phyloP scores from a whole-genome alignment of 2,329 filamentous ascomycete genomes.

The Lanzia echinophila region DNA sequence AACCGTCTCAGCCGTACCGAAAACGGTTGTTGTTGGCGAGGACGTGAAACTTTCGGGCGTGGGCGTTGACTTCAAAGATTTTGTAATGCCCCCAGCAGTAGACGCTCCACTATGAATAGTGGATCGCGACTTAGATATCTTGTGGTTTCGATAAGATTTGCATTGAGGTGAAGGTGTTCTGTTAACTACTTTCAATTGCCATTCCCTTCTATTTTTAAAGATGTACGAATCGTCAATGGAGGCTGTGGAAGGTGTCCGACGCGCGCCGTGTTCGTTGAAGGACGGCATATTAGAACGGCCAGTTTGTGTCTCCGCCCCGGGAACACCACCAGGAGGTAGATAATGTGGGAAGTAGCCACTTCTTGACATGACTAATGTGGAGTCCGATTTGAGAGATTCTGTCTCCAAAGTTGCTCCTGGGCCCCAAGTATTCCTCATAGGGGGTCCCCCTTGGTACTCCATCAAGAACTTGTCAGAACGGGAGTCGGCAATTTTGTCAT shows the following conservation, averaged over 20 bases:
- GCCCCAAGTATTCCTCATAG: neutral
- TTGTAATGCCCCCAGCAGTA: neutral
- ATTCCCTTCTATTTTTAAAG: neutral
- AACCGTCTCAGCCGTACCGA: slow-evolving; percentile 6
- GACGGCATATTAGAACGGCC: neutral
- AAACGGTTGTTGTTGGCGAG: neutral
- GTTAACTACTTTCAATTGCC: neutral
- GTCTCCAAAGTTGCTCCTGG: neutral
- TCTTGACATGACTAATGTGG: slow-evolving; percentile 7
- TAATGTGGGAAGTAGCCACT: slow-evolving; percentile 11
- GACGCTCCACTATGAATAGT: slow-evolving; percentile 4
- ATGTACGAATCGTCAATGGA: neutral
- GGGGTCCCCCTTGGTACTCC: too few species aligned
- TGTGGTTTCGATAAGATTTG: slow-evolving; percentile 2
- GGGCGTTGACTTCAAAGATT: slow-evolving; percentile 1
- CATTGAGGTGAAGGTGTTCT: slow-evolving; percentile 1
- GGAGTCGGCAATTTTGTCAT: too few species aligned
- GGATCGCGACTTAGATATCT: neutral
- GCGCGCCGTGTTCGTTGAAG: neutral
- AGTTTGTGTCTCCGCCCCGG: neutral
- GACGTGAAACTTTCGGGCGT: slow-evolving; percentile 1
- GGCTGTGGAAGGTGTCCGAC: neutral
- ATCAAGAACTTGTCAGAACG: too few species aligned
- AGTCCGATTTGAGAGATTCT: slow-evolving; percentile 5
- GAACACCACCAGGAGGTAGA: neutral